phyloP scores from a whole-genome alignment of 2,329 filamentous ascomycete species.

The Cylindrodendrum hubeiense region DNA sequence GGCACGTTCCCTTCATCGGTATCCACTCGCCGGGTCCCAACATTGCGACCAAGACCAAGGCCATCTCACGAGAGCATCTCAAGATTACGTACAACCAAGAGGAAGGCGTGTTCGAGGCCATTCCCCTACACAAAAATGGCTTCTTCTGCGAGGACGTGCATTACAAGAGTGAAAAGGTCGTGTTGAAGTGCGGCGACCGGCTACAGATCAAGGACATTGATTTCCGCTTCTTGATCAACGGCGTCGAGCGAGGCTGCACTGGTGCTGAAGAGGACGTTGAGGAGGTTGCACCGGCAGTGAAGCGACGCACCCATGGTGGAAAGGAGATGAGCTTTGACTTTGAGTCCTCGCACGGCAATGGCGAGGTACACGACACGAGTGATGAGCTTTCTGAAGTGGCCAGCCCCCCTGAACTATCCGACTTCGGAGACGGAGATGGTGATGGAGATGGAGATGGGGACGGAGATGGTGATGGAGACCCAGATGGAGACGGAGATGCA shows the following conservation, averaged over 20 bases:
- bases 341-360: constrained; percentile 70
- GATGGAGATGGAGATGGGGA: constrained; percentile 47
- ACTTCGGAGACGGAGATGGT: constrained; percentile 54
- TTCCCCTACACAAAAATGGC: constrained; percentile 73
- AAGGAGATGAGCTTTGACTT: constrained; percentile 83
- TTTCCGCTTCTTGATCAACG: constrained; percentile 77
- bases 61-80: constrained; percentile 80
- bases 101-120: constrained; percentile 73
- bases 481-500: constrained; percentile 53
- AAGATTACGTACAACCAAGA: constrained; percentile 78
- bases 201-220: constrained; percentile 79
- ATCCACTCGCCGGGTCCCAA: constrained; percentile 78
- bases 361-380: constrained; percentile 68
- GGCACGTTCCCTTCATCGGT: constrained; percentile 74
- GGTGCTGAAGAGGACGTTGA: constrained; percentile 69
- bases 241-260: constrained; percentile 67
- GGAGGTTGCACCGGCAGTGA: constrained; percentile 54
- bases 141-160: constrained; percentile 75
- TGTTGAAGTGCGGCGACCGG: constrained; percentile 73
- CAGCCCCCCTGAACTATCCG: constrained; percentile 56
- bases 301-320: constrained; percentile 66
- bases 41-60: constrained; percentile 74
- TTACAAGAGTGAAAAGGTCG: constrained; percentile 66
- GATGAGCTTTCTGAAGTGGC: constrained; percentile 62
- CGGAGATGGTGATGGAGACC: constrained; percentile 50